Evolutionary conservation across 2,329 filamentous ascomycete genomes (phyloP).

Genomic region (Colletotrichum caudatum): DNA sequence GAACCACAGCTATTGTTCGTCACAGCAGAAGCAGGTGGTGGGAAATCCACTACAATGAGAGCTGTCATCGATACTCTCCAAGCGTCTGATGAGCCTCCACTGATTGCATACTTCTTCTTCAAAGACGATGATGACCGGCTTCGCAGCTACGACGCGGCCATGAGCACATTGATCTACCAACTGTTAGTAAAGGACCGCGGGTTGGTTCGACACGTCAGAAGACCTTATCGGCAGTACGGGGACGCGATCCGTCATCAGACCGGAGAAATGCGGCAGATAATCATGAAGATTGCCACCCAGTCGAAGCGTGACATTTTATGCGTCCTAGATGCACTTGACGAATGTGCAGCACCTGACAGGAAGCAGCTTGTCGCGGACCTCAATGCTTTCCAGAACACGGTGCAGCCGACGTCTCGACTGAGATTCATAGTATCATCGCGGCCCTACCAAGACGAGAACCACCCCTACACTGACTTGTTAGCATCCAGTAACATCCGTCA

Average conservation of each 20-base stretch:
- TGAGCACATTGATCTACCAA: neutral
- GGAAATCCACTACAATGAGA: neutral
- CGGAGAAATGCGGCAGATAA: neutral
- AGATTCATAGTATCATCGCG: neutral
- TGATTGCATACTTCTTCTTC: neutral
- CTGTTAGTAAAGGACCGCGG: neutral
- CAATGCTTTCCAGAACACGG: neutral
- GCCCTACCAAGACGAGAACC: neutral
- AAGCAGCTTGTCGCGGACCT: neutral
- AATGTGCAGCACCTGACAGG: neutral
- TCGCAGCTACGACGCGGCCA: neutral
- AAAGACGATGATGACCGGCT: neutral
- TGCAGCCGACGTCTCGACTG: neutral
- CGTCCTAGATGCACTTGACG: neutral
- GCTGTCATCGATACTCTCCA: neutral
- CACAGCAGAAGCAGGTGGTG: neutral
- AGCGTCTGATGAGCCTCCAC: neutral
- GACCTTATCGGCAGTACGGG: neutral
- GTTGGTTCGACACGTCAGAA: neutral
- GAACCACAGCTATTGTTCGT: neutral
- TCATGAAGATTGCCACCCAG: neutral
- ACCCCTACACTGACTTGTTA: neutral
- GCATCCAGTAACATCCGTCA: neutral
- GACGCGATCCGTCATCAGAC: neutral
- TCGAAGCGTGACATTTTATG: neutral